phyloP scores from a whole-genome alignment of 345 rosid genomes.

The Crucihimalaya himalaica region DNA sequence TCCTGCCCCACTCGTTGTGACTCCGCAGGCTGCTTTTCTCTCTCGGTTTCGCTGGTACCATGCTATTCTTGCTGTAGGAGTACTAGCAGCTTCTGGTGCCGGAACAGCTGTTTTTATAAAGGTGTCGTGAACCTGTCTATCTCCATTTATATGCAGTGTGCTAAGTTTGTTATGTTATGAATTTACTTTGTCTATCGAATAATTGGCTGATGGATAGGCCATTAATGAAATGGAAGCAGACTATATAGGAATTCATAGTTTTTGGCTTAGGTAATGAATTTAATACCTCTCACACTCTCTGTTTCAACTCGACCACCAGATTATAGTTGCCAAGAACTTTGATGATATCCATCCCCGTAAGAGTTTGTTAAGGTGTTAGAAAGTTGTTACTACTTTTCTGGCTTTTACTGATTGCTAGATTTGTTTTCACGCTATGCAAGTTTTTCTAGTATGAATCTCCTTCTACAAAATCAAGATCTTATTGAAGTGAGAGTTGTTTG shows the following conservation, averaged over 20 bases:
- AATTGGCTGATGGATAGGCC: not conserved
- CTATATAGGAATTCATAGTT: not conserved
- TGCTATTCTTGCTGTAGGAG: slow-evolving; percentile 73
- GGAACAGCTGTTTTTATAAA: slow-evolving; percentile 77
- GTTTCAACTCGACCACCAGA: not conserved
- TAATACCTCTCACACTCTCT: not conserved
- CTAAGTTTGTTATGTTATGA: not conserved
- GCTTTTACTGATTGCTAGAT: not conserved
- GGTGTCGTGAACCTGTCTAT: slow-evolving; percentile 43
- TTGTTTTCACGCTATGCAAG: slow-evolving; percentile 17
- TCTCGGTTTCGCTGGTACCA: slow-evolving; percentile 78
- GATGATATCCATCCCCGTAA: not conserved
- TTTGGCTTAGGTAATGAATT: slow-evolving; percentile 7
- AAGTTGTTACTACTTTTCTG: not conserved
- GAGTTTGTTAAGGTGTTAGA: slow-evolving; percentile 2
- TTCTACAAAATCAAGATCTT: slow-evolving; percentile 6
- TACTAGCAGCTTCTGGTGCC: slow-evolving; percentile 84
- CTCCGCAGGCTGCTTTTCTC: slow-evolving; percentile 44
- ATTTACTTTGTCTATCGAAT: not conserved
- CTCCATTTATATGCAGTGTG: slow-evolving; percentile 1
- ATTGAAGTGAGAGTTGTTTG: slow-evolving; percentile 29
- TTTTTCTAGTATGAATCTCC: slow-evolving; percentile 1
- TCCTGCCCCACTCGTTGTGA: slow-evolving; percentile 55
- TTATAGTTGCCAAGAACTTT: not conserved
- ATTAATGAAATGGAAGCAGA: not conserved